Evolutionary conservation across 2,329 filamentous ascomycete species (phyloP).

Genomic region (Tympanopsis confertula): DNA sequence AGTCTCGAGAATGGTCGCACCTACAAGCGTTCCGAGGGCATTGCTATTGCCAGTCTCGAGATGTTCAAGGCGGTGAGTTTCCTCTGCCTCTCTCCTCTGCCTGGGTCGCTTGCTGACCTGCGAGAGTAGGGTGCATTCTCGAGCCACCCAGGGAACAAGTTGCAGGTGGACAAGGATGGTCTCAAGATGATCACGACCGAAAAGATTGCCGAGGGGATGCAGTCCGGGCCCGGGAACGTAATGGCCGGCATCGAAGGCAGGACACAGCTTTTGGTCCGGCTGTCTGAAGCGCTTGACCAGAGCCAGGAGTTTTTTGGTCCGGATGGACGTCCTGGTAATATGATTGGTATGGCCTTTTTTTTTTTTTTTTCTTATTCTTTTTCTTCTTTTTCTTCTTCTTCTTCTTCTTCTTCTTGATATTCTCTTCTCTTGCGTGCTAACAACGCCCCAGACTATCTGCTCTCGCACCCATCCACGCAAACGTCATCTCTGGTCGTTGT

Average conservation of each 20-base stretch:
- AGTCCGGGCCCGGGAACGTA: conserved; percentile 70
- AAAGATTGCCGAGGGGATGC: conserved; percentile 68
- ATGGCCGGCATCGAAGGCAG: conserved; percentile 79
- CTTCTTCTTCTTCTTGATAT: neutral
- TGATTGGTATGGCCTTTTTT: conserved; percentile 58
- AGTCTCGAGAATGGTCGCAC: conserved; percentile 75
- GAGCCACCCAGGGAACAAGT: conserved; percentile 67
- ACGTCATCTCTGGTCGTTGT: conserved; percentile 82
- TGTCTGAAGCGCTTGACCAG: conserved; percentile 62
- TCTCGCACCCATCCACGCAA: conserved; percentile 80
- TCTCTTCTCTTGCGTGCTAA: conserved; percentile 9
- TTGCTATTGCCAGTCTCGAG: conserved; percentile 66
- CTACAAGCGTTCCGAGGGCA: conserved; percentile 77
- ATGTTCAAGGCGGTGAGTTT: conserved; percentile 71
- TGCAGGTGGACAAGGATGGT: conserved; percentile 78
- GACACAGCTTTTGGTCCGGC: conserved; percentile 63
- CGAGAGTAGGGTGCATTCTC: conserved; percentile 63
- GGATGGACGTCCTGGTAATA: conserved; percentile 78
- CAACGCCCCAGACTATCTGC: conserved; percentile 61
- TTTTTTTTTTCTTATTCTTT: too few species aligned
- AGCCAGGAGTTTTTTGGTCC: conserved; percentile 76
- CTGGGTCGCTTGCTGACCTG: conserved; percentile 4
- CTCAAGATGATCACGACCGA: conserved; percentile 65
- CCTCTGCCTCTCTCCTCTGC: neutral
- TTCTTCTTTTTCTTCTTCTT: neutral